Base-by-base conservation (phyloP, 2,329 filamentous ascomycete species). In the Penicillium hesseltinei region DNA sequence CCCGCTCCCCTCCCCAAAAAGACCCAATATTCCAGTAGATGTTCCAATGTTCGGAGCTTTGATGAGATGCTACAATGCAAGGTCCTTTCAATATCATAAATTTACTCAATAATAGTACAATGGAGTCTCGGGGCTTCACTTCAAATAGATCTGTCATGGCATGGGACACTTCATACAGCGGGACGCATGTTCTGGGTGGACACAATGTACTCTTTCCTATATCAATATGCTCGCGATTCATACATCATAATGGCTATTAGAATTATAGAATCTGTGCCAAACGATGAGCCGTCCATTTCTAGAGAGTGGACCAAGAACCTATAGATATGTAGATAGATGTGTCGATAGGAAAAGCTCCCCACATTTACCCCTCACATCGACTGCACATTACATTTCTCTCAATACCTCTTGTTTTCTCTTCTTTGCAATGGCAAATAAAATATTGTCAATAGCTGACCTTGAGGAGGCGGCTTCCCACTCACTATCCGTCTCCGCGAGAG, bases 361-460 rank as follows among this genome's bases (percentile, higher is more conserved):
- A 38, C 51, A 15, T 33, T 54, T 54, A 47, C 42, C 51, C 42
- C 53, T 55, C 53, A 55, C 23, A 19, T 5, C 27, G n/a, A 29
- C 33, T 27, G 6, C 43, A 17, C 36, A n/a, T 6, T n/a, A 21
- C 21, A 43, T 9, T 31, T 25, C 23, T 51, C n/a, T 25, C 38
- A 29, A 17, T 10, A 21, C 8, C 4, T 8, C 25, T 15, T 27
- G 6, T 6, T 29, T 17, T 25, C 1, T 27, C 17, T 42, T 4
- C 1, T 15, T 15, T 21, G 23, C 6, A 47, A 64, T 64, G 62
- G 39, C 33, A 31, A 38, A 58, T 10, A 63, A 62, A 8, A 61
- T 65, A 19, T 29, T 63, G 15, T 63, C 57, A 2, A 59, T 65
- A 36, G 51, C 61, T 36, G 61, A 65, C 27, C 62, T 65, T 25